Evolutionary conservation across 805 yeast species (phyloP).

Genomic region (Saturnispora diversa): DNA sequence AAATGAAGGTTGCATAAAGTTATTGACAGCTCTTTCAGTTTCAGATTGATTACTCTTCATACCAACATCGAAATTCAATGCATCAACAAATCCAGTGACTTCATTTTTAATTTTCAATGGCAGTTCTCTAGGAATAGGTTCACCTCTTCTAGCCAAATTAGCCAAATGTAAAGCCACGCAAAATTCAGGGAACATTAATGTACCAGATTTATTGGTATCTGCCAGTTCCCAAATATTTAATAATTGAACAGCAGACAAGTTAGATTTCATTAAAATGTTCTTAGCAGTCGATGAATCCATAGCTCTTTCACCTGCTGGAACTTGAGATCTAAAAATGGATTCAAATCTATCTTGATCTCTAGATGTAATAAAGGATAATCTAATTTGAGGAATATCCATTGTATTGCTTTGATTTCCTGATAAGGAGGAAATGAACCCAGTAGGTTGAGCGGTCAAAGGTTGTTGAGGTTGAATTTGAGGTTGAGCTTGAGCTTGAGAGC

Average conservation of each 20-base stretch:
- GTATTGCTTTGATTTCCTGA: constrained; percentile 34
- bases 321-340: constrained; percentile 71
- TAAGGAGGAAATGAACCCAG: constrained; percentile 37
- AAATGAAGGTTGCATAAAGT: constrained; percentile 7
- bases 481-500: constrained; percentile 15
- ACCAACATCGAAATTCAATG: constrained; percentile 75
- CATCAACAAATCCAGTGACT: constrained; percentile 83
- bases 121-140: constrained; percentile 61
- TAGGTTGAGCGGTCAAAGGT: constrained; percentile 35
- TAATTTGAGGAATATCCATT: constrained; percentile 61
- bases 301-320: constrained; percentile 59
- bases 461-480: constrained; percentile 9
- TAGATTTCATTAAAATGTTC: constrained; percentile 71
- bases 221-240: constrained; percentile 87
- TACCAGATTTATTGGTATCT: constrained; percentile 83
- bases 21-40: constrained; percentile 10
- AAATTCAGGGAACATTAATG: constrained; percentile 85
- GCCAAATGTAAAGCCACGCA: constrained; percentile 87
- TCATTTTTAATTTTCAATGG: constrained; percentile 73
- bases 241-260: constrained; percentile 61
- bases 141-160: constrained; percentile 68
- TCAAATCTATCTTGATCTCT: constrained; percentile 84
- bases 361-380: constrained; percentile 77
- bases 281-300: constrained; percentile 70
- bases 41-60: constrained; percentile 10